These are phyloP conservation scores for Lophium mytilinum DNA, from an alignment of 495 filamentous ascomycete species.

Conservation along the genomic window DNA sequence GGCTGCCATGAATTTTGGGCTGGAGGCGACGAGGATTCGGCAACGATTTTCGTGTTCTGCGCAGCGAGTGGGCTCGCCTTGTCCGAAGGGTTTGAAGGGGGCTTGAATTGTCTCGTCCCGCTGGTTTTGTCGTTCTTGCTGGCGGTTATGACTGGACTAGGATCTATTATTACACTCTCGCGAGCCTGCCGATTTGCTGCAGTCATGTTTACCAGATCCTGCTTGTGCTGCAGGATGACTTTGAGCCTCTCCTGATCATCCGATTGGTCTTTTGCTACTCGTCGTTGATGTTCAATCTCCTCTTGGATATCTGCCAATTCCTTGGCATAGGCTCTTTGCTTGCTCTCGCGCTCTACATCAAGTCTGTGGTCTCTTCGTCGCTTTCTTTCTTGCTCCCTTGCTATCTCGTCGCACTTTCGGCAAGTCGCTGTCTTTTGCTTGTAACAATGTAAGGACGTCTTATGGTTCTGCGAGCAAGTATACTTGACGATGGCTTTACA, in stretches of 20 bases:
- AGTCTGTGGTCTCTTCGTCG: constrained; percentile 46
- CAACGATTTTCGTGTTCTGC: neutral
- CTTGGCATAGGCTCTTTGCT: constrained; percentile 43
- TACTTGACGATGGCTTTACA: constrained; percentile 44
- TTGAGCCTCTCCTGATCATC: constrained; percentile 40
- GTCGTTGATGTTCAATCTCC: constrained; percentile 48
- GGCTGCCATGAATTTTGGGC: neutral
- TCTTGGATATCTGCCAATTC: constrained; percentile 49
- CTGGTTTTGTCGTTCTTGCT: too few relatives aligned
- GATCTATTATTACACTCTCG: too few relatives aligned
- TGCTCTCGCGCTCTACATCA: constrained; percentile 43
- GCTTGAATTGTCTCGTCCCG: too few relatives aligned
- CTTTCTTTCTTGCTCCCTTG: constrained; percentile 38
- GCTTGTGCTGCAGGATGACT: constrained; percentile 39
- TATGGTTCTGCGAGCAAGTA: constrained; percentile 48
- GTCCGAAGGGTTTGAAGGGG: too few relatives aligned
- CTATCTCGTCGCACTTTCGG: constrained; percentile 45
- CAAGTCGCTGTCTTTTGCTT: constrained; percentile 28
- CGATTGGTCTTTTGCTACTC: constrained; percentile 37
- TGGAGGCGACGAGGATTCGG: neutral
- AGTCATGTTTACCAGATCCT: constrained; percentile 32
- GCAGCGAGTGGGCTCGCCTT: too few relatives aligned
- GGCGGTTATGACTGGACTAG: too few relatives aligned
- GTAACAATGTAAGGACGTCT: constrained; percentile 35
- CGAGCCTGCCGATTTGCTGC: neutral